A percentile compares a stretch with the other conserved stretches of the same genome.
Conservation (phyloP, 1,284 basidiomycete genomes). For the Irpex sp. region DNA sequence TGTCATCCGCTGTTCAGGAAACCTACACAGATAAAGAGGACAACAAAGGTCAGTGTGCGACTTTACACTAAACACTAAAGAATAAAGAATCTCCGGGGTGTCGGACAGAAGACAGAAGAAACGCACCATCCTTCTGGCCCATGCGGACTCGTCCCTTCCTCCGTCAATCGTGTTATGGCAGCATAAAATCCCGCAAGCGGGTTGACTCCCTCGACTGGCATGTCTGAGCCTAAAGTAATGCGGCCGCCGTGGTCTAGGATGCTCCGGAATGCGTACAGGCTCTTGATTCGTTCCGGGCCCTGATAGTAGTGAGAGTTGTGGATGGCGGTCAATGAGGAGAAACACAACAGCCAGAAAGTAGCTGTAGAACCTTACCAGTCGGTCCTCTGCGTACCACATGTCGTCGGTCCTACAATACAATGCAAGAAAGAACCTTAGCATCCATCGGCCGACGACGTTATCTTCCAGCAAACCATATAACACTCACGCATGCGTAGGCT, state of each 20-base stretch:
- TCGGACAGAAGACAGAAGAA: background rate
- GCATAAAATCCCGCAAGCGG: conserved; percentile 81
- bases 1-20: conserved; percentile 73
- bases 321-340: background rate
- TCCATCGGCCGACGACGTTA: conserved; percentile 5
- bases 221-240: conserved; percentile 80
- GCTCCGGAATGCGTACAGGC: conserved; percentile 83
- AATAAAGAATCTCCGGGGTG: background rate
- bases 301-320: conserved; percentile 21
- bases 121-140: conserved; percentile 77
- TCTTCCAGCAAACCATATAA: background rate
- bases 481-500: conserved; percentile 84
- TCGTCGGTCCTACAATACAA: conserved; percentile 56
- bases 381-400: conserved; percentile 85
- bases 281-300: conserved; percentile 80
- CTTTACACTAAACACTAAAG: background rate
- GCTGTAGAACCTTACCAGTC: conserved; percentile 46
- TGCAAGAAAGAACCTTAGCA: background rate
- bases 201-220: conserved; percentile 81
- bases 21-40: conserved; percentile 41
- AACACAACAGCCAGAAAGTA: conserved; percentile 4
- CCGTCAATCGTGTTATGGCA: conserved; percentile 72
- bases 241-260: conserved; percentile 57
- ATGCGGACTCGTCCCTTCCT: conserved; percentile 73
- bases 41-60: background rate